Base-by-base conservation (phyloP, 2,329 filamentous ascomycete genomes). In the Epichloe sp. region DNA sequence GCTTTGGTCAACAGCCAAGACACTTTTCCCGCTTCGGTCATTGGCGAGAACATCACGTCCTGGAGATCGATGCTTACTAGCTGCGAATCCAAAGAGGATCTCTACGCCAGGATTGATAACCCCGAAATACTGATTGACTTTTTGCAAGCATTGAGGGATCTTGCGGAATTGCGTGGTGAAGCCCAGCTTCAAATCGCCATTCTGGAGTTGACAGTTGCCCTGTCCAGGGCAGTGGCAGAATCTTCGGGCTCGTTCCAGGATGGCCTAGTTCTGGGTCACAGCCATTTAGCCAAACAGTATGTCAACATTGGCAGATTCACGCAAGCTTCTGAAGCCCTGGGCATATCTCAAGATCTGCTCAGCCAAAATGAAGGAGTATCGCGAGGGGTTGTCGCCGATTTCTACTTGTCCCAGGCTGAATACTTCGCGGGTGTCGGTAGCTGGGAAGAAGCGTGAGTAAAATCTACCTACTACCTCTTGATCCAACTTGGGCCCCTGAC, bases 351-450 rank as follows among this genome's bases (percentile, higher is more conserved):
- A 55, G 65, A 69, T 19, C 73, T 75, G 17, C 56, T 71, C 8
- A 58, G 65, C 42, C 61, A 68, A 48, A 61, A 68, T n/a, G 62
- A 68, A n/a, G 60, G 60, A 0, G 54, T 63, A 3, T 66, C 70
- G 2, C 63, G 63, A 12, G 69, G 74, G 17, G 64, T 71, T 5
- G 56, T 72, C 19, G 72, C 72, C 10, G 66, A 67, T 15, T 85
- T 85, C 63, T 78, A 89, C 56, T 68, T 95, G 6, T 79, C 82
- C 0, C 81, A 83, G 54, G 82, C 86, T 0, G 87, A 95, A 63
- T 88, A 89, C 63, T 73, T 83, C 31, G 70, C 90, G 17, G 77
- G 78, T 1, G 76, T 83, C 12, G 85, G 84, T 10, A 80, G 82
- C 47, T 68, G 78, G 15, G 75, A 82, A 10, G 81, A 85, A 65